These are phyloP conservation scores for Setaria viridis DNA, from an alignment of 202 grass and related monocot genomes.

Conservation along the genomic window DNA sequence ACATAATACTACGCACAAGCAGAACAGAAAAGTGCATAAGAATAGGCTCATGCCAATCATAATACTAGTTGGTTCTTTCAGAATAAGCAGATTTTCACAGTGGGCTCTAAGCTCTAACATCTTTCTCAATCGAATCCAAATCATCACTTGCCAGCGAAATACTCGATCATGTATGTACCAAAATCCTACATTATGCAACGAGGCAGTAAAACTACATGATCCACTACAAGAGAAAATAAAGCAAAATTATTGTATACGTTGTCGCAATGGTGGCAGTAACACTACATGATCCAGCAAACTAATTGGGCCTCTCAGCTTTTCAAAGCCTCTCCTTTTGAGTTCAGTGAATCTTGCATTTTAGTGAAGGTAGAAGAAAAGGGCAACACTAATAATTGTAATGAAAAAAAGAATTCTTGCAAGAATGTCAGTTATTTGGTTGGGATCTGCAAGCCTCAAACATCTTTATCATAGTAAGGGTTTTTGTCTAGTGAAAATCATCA, in stretches of 20 bases:
- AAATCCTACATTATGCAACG: not conserved
- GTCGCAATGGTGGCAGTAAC: not conserved
- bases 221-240: not conserved
- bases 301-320: not conserved
- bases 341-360: not conserved
- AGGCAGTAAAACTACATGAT: not conserved
- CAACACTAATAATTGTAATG: constrained; percentile 3
- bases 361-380: no score
- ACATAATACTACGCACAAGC: not conserved
- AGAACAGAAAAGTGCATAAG: not conserved
- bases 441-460: not conserved
- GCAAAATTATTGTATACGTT: not conserved
- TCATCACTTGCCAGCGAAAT: not conserved
- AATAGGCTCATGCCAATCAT: not conserved
- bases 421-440: not conserved
- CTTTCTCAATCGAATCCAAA: not conserved
- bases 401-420: not conserved
- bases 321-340: not conserved
- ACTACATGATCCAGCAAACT: not conserved
- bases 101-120: not conserved
- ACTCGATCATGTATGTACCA: not conserved
- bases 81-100: not conserved
- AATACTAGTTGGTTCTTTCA: not conserved
- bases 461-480: not conserved
- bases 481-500: not conserved